Evolutionary conservation across 768 basidiomycete species (phyloP), one percentile per base, ranked within the genome.

Genomic region (Suillus discolor): DNA sequence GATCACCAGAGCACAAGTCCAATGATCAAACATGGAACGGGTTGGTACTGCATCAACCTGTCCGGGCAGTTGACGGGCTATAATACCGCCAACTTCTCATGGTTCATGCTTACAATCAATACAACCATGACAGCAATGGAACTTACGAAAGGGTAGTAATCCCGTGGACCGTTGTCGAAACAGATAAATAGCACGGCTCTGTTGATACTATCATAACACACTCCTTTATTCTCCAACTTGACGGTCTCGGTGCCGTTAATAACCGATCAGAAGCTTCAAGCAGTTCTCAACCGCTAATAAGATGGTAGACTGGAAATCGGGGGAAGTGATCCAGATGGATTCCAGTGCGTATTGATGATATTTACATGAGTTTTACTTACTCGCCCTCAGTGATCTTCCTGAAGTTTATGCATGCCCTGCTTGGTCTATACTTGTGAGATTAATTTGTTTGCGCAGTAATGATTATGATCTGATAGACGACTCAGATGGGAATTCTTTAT

Each of bases 371-470:
- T n/a, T 55, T 18, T 12, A 23, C 62, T 53, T 11, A 67, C 41
- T 55, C 53, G 55, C 42, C 51, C 49, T 11, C 68, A 83, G 82
- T 72, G 59, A 70, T 76, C 42, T 83, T 84, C 65, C 68, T 73
- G 60, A 78, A 77, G 64, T 66, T 82, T 64, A 79, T 83, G 70
- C 83, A 84, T 65, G 69, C 71, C n/a, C 70, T 84, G 47, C 71
- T 82, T 53, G 82, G 82, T 18, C 75, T 83, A 42, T 83, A 83
- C 71, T 72, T 79, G 82, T 83, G 62, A 70, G 82, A 62, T 20
- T 54, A 31, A n/a, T 42, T 44, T 54, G 8, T n/a, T 36, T 13
- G 31, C 13, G 11, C 31, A 41, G 13, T 57, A 47, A 25, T 45
- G 13, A 34, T 47, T 44, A 47, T 39, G 23, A 38, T 31, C 59